Conservation (phyloP, 2,329 filamentous ascomycete species). For the Arthrobotrys iridis region DNA sequence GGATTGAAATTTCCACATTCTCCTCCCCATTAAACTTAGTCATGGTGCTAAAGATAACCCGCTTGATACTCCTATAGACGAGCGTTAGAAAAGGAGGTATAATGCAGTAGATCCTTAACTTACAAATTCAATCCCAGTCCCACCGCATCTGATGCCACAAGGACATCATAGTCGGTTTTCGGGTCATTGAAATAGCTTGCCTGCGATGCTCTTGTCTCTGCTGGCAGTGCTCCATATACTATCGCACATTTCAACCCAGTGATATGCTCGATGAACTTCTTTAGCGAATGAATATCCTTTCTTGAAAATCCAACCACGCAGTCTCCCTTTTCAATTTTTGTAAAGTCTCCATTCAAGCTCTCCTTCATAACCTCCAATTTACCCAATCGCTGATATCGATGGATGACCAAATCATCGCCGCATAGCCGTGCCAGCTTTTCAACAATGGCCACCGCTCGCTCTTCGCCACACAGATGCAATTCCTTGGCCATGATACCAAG, state of each 20-base stretch:
- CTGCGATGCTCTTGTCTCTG: constrained; percentile 91
- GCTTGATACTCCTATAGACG: constrained; percentile 74
- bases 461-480: constrained; percentile 91
- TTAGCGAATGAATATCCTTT: constrained; percentile 80
- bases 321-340: constrained; percentile 82
- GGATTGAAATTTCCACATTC: constrained; percentile 71
- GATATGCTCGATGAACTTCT: constrained; percentile 76
- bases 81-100: background rate
- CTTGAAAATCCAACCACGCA: constrained; percentile 89
- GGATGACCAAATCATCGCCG: constrained; percentile 83
- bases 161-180: constrained; percentile 91
- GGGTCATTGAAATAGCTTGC: constrained; percentile 94
- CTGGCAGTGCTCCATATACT: constrained; percentile 89
- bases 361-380: constrained; percentile 73
- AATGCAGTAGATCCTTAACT: constrained; percentile 57
- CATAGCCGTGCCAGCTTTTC: constrained; percentile 78
- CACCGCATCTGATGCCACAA: constrained; percentile 94
- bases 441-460: constrained; percentile 81
- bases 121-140: constrained; percentile 96
- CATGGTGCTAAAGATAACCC: constrained; percentile 84
- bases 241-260: constrained; percentile 87
- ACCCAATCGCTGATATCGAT: constrained; percentile 84
- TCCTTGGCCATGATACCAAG: constrained; percentile 87
- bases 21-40: constrained; percentile 75
- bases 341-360: constrained; percentile 73